These are phyloP conservation scores for Podospora pseudocomata DNA, from an alignment of 495 filamentous ascomycete species.

Conservation along the genomic window DNA sequence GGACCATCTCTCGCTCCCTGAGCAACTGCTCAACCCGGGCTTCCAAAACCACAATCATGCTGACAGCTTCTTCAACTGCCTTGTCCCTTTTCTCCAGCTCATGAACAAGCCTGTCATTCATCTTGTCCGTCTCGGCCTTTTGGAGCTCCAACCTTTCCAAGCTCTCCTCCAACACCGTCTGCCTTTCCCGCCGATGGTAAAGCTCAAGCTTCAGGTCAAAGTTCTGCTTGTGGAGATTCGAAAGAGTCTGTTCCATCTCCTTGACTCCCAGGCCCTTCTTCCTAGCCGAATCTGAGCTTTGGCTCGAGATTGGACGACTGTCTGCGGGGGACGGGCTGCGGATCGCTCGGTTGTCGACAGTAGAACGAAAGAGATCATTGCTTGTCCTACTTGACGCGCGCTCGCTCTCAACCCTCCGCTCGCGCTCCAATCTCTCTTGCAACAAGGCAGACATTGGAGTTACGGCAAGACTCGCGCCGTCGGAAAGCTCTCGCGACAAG, in stretches of 20 bases:
- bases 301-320: conserved; percentile 33
- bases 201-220: conserved; percentile 88
- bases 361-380: conserved; percentile 33
- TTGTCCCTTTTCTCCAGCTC: conserved; percentile 75
- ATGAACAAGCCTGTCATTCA: conserved; percentile 64
- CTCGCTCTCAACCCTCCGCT: conserved; percentile 47
- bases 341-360: conserved; percentile 22
- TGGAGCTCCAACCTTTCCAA: conserved; percentile 57
- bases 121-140: conserved; percentile 49
- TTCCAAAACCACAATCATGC: conserved; percentile 73
- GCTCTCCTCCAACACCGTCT: conserved; percentile 54
- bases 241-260: conserved; percentile 47
- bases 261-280: conserved; percentile 46
- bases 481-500: conserved; percentile 32
- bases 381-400: conserved; percentile 35
- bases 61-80: conserved; percentile 77
- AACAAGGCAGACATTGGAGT: conserved; percentile 43
- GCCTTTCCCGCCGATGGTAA: conserved; percentile 63
- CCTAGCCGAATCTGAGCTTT: conserved; percentile 33
- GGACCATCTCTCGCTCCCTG: conserved; percentile 41
- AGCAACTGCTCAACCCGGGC: conserved; percentile 57
- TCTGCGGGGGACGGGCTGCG: conserved; percentile 36
- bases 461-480: conserved; percentile 28
- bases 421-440: conserved; percentile 49
- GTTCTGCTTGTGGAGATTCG: conserved; percentile 76